A percentile compares a stretch with the other conserved stretches of the same genome.
Conservation (phyloP, 768 basidiomycete genomes). For the Kondoa subrosea region DNA sequence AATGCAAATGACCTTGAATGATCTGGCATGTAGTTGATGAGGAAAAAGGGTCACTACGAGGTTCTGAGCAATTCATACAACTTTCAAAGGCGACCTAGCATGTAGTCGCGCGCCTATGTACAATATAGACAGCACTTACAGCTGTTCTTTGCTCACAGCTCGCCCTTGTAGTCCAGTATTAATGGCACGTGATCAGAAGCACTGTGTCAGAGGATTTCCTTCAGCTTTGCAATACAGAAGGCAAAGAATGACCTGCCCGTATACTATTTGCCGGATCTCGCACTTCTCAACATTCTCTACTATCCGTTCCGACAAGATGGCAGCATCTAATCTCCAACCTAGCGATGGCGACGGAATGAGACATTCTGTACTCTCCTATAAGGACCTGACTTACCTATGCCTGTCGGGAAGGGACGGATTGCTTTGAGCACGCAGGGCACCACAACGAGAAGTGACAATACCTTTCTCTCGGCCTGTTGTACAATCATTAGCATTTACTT, state of each 20-base stretch:
- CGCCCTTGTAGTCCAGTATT: conserved; percentile 52
- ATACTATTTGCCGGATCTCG: conserved; percentile 63
- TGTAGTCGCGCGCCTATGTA: too few species aligned
- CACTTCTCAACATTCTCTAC: conserved; percentile 53
- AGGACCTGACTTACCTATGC: not conserved
- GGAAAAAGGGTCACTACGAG: too few species aligned
- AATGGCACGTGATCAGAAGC: conserved; percentile 75
- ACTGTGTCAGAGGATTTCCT: conserved; percentile 39
- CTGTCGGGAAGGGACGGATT: not conserved
- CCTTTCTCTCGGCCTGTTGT: conserved; percentile 65
- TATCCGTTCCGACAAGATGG: conserved; percentile 45
- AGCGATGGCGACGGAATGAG: not conserved
- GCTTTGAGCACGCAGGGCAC: not conserved
- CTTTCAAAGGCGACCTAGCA: too few species aligned
- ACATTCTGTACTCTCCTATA: not conserved
- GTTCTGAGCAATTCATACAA: too few species aligned
- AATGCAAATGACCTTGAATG: too few species aligned
- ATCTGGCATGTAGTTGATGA: too few species aligned
- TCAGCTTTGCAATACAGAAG: not conserved
- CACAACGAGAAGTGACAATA: conserved; percentile 30
- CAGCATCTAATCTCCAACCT: conserved; percentile 77
- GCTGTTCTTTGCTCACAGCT: too few species aligned
- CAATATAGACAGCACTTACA: too few species aligned
- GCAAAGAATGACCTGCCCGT: conserved; percentile 7
- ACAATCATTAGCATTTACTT: conserved; percentile 37